Evolutionary conservation across 805 yeast genomes (phyloP).

Genomic region (Ogataea polymorpha): DNA sequence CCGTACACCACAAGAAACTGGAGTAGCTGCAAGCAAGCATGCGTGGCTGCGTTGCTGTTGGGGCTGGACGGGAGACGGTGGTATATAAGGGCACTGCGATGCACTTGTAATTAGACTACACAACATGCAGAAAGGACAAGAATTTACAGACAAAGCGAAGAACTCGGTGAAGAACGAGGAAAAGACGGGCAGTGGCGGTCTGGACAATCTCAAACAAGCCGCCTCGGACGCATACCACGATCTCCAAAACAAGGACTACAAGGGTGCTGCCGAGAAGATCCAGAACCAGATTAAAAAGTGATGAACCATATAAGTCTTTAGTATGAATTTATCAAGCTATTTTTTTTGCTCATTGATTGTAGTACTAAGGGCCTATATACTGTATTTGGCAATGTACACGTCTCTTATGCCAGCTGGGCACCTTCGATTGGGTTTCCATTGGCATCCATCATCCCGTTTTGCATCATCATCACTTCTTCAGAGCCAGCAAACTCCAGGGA

Average conservation of each 20-base stretch:
- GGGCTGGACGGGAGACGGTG: no score
- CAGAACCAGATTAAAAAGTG: conserved; percentile 51
- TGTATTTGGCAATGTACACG: conserved; percentile 2
- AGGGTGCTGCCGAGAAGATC: conserved; percentile 66
- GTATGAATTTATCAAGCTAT: background rate
- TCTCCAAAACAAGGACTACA: conserved; percentile 61
- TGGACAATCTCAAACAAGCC: conserved; percentile 67
- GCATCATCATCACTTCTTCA: conserved; percentile 89
- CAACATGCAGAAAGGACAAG: conserved; percentile 47
- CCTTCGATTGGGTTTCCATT: conserved; percentile 85
- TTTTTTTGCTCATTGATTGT: conserved; percentile 1
- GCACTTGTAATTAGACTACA: background rate
- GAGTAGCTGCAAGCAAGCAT: background rate
- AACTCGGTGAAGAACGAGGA: conserved; percentile 56
- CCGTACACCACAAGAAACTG: conserved; percentile 6
- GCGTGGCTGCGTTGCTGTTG: background rate
- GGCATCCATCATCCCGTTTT: conserved; percentile 78
- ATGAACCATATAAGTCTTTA: conserved; percentile 35
- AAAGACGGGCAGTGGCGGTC: conserved; percentile 52
- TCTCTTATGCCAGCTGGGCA: conserved; percentile 37
- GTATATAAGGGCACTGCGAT: no score
- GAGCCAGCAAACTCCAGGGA: conserved; percentile 95
- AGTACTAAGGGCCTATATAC: conserved; percentile 26
- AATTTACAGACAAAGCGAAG: conserved; percentile 61
- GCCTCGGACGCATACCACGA: conserved; percentile 67